These are phyloP conservation scores for Coleophoma crateriformis DNA, from an alignment of 2,329 filamentous ascomycete species.

Conservation along the genomic window DNA sequence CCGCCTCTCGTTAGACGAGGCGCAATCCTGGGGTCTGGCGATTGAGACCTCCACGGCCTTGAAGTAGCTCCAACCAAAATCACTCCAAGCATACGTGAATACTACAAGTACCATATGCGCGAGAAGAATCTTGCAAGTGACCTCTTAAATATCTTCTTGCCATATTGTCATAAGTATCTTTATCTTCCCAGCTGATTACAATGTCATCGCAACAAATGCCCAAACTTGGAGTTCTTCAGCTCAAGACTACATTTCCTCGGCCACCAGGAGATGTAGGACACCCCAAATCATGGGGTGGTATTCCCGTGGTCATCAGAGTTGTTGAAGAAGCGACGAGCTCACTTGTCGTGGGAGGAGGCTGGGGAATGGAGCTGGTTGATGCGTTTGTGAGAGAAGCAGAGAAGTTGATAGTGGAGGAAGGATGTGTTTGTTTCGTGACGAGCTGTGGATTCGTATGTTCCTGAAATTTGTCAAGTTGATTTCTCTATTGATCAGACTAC, in stretches of 20 bases:
- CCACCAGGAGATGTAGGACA: neutral
- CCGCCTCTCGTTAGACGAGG: too few species aligned
- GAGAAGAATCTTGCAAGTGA: too few species aligned
- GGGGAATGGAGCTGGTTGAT: neutral
- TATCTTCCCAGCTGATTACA: neutral
- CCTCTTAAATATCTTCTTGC: too few species aligned
- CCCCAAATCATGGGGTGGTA: neutral
- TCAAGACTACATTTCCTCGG: neutral
- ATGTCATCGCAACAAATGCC: neutral
- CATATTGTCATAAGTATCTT: too few species aligned
- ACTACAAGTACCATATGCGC: too few species aligned
- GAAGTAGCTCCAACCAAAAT: too few species aligned
- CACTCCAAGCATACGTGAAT: too few species aligned
- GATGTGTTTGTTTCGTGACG: neutral
- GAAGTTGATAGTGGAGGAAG: neutral
- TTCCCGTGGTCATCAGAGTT: neutral
- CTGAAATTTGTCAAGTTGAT: neutral
- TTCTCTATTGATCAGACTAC: neutral
- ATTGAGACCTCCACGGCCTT: too few species aligned
- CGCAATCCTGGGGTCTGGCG: too few species aligned
- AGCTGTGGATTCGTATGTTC: neutral
- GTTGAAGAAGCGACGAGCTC: neutral
- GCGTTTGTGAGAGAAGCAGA: neutral
- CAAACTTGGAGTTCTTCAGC: neutral
- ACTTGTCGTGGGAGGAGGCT: neutral